Conservation (phyloP, 768 basidiomycete species). For the Termitomyces sp. region DNA sequence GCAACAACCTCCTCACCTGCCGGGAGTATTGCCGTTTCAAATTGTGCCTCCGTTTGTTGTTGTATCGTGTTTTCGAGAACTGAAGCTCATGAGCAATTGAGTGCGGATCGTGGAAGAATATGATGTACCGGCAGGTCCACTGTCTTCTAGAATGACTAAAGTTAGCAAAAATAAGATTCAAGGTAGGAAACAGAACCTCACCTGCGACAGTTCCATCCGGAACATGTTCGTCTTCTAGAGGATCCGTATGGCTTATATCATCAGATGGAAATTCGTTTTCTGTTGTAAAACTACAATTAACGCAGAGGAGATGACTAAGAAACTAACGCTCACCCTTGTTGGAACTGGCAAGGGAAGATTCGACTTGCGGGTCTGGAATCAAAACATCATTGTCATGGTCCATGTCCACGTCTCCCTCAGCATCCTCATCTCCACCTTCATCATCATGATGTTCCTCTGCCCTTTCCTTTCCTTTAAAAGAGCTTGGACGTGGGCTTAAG, state of each 20-base stretch:
- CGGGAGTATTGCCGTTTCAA: background rate
- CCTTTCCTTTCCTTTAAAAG: conserved; percentile 8
- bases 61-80: conserved; percentile 10
- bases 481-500: background rate
- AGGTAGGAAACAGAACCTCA: background rate
- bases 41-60: background rate
- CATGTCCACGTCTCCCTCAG: conserved; percentile 8
- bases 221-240: background rate
- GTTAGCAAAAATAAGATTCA: background rate
- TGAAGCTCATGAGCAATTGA: conserved; percentile 18
- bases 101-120: conserved; percentile 13
- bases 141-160: conserved; percentile 4
- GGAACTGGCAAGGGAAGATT: conserved; percentile 16
- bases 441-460: background rate
- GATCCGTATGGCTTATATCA: background rate
- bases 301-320: background rate
- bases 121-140: conserved; percentile 8
- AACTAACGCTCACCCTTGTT: conserved; percentile 12
- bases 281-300: background rate
- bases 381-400: conserved; percentile 1
- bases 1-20: conserved; percentile 6
- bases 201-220: background rate
- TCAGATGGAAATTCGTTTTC: conserved; percentile 9
- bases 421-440: conserved; percentile 3
- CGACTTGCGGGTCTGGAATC: conserved; percentile 1